Evolutionary conservation across 768 basidiomycete species (phyloP), one percentile per base, ranked within the genome.

Genomic region (Kwoniella botswanensis): DNA sequence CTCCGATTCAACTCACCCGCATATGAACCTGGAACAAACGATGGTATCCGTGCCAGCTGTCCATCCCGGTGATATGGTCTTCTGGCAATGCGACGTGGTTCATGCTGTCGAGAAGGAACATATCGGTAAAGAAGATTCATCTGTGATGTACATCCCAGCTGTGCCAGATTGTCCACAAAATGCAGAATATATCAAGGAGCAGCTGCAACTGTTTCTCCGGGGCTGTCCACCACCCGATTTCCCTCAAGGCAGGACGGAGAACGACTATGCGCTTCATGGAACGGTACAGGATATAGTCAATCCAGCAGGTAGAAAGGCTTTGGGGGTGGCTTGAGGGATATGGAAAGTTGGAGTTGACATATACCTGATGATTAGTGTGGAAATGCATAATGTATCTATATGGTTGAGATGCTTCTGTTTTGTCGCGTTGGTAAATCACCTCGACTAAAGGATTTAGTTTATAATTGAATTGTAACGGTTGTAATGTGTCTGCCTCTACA

Each of bases 71-170:
- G 79, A 80, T 67, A 71, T 71, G 59, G 78, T 75, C 12, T 73
- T 70, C 82, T 92, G 91, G 90, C 90, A 91, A 74, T 90, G 89
- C 68, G 88, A 75, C 53, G 72, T 73, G 35, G 63, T 76, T 53
- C 75, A 76, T 63, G 63, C 75, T 21, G 75, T 76, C 35, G 78
- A 79, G 17, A 63, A 72, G n/a, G 58, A 69, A 11, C 78, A 79
- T 63, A 41, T 60, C 58, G 78, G 78, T 26, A 56, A 46, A 24
- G 56, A 21, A 50, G 59, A 60, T 43, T 77, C 71, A 4, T 70
- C 74, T 88, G 91, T 92, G 57, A 90, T 92, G 88, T 93, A 93
- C 72, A 92, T 92, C 62, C 89, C 90, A 0, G 88, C 91, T 6
- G 88, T 90, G 11, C 91, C 91, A 3, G 52, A 35, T 15, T 67